Evolutionary conservation across 495 filamentous ascomycete species (phyloP).

Genomic region (Evernia prunastri): DNA sequence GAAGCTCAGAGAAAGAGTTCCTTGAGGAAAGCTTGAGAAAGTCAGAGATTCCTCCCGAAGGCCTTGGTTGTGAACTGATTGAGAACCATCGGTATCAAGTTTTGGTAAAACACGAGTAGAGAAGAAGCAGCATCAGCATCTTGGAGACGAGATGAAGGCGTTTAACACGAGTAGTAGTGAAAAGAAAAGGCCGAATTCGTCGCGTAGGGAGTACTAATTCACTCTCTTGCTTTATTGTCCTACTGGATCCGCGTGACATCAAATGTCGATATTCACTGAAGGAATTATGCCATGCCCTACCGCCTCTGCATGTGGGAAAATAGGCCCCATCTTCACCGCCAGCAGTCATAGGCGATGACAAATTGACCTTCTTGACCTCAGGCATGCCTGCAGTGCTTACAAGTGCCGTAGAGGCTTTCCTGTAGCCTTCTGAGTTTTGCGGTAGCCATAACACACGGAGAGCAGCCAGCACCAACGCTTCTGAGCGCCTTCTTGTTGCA

Average conservation of each 20-base stretch:
- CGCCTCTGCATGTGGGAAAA: background rate
- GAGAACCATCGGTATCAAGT: background rate
- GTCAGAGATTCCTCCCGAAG: background rate
- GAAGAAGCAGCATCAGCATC: background rate
- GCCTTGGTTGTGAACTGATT: background rate
- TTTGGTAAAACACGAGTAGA: background rate
- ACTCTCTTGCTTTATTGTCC: background rate
- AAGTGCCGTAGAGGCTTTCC: background rate
- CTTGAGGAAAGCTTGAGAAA: background rate
- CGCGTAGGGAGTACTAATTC: background rate
- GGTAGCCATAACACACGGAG: background rate
- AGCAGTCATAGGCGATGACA: background rate
- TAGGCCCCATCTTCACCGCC: background rate
- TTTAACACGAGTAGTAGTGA: background rate
- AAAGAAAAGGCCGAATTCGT: background rate
- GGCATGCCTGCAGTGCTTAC: background rate
- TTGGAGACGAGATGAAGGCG: background rate
- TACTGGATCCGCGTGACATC: background rate
- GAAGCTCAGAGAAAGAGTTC: background rate
- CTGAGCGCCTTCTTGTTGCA: too few relatives aligned
- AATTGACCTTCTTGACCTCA: background rate
- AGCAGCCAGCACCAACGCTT: background rate
- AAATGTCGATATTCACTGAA: background rate
- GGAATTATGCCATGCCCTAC: background rate
- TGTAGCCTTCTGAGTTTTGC: background rate